A percentile compares a stretch with the other conserved stretches of the same genome.
phyloP scores from a whole-genome alignment of 1,284 basidiomycete species.

The Leccinum subrobustum region DNA sequence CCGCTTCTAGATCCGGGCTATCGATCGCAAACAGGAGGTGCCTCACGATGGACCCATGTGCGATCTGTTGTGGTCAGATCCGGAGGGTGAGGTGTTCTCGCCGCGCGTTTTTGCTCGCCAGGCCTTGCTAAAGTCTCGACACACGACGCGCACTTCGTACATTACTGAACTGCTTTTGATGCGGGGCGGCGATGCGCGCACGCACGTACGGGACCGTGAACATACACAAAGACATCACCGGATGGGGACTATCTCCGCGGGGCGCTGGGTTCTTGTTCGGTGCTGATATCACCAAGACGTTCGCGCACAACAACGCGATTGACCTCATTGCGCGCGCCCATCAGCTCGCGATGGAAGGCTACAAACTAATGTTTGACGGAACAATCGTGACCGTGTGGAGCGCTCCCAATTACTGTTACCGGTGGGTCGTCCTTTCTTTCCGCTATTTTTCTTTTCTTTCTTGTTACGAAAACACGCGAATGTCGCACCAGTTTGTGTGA shows the following conservation, averaged over 20 bases:
- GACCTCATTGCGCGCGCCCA: conserved; percentile 97
- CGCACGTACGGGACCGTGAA: background rate
- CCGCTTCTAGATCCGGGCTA: conserved; percentile 78
- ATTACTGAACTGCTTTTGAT: background rate
- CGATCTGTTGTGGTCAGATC: conserved; percentile 98
- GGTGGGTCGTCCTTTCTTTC: conserved; percentile 44
- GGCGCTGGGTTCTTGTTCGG: conserved; percentile 97
- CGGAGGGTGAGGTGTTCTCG: conserved; percentile 66
- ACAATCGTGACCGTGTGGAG: conserved; percentile 99
- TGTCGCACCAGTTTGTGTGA: conserved; percentile 4
- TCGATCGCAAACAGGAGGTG: conserved; percentile 97
- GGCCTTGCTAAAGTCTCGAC: background rate
- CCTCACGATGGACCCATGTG: conserved; percentile 99
- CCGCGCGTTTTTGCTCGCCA: conserved; percentile 6
- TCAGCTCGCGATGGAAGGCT: conserved; percentile 98
- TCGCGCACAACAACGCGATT: conserved; percentile 89
- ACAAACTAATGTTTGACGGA: conserved; percentile 96
- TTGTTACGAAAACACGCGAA: conserved; percentile 15
- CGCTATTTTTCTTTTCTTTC: background rate
- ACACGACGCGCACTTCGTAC: background rate
- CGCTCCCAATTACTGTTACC: conserved; percentile 98
- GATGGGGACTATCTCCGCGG: conserved; percentile 96
- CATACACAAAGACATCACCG: conserved; percentile 65
- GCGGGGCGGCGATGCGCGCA: background rate
- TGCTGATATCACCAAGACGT: conserved; percentile 86